These are phyloP conservation scores for Pseudogymnoascus sp. DNA, from an alignment of 2,329 filamentous ascomycete genomes.

Conservation along the genomic window DNA sequence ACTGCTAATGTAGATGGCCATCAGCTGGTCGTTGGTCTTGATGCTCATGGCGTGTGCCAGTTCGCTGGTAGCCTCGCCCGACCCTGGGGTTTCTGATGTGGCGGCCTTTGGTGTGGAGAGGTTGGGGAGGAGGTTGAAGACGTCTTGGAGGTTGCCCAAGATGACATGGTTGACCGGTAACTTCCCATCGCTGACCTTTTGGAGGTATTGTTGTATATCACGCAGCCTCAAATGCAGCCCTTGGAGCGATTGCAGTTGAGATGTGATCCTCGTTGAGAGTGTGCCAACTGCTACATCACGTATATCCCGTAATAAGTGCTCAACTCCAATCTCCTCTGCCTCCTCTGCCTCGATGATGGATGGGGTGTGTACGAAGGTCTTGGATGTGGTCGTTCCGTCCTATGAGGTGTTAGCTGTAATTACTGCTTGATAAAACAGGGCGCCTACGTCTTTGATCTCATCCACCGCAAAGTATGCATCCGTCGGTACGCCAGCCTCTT, in stretches of 20 bases:
- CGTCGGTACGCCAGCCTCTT: constrained; percentile 93
- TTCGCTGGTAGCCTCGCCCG: constrained; percentile 57
- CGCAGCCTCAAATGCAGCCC: constrained; percentile 88
- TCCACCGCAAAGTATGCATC: constrained; percentile 99
- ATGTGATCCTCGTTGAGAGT: constrained; percentile 91
- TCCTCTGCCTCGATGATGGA: constrained; percentile 98
- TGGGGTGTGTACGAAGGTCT: constrained; percentile 96
- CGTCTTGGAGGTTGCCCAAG: constrained; percentile 94
- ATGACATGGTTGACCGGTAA: constrained; percentile 96
- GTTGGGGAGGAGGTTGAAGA: constrained; percentile 97
- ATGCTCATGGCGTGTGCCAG: constrained; percentile 94
- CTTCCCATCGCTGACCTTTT: constrained; percentile 88
- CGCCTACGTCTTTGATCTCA: constrained; percentile 93
- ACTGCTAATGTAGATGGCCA: constrained; percentile 95
- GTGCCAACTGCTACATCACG: constrained; percentile 96
- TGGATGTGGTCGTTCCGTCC: constrained; percentile 94
- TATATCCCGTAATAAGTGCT: constrained; percentile 95
- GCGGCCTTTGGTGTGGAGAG: constrained; percentile 72
- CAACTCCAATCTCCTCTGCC: constrained; percentile 96
- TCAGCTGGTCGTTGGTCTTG: constrained; percentile 98
- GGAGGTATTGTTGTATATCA: constrained; percentile 90
- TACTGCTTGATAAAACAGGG: background rate
- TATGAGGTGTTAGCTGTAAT: constrained; percentile 30
- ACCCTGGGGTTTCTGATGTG: constrained; percentile 42
- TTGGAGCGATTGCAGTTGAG: constrained; percentile 94